Conservation (phyloP, 148 eudicot genomes). For the Silene latifolia region DNA sequence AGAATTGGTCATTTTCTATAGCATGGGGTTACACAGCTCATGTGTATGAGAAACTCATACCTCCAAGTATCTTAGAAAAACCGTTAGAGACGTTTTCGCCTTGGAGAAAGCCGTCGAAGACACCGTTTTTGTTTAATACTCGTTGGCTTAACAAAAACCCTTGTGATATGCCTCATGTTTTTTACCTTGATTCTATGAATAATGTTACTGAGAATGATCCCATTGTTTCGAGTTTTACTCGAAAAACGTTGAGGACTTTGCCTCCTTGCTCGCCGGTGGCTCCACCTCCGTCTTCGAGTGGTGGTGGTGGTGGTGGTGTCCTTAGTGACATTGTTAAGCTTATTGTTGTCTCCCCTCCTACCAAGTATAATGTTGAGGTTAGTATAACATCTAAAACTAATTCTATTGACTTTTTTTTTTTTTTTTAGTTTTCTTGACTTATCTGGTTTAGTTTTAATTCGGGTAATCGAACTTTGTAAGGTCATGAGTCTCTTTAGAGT, state of each 20-base stretch:
- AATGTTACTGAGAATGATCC: not conserved
- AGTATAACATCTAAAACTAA: constrained; percentile 2
- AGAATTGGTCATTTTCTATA: constrained; percentile 49
- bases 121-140: constrained; percentile 50
- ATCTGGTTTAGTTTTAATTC: too few relatives aligned
- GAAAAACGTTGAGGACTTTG: constrained; percentile 23
- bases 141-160: constrained; percentile 34
- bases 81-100: constrained; percentile 54
- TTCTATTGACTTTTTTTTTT: too few relatives aligned
- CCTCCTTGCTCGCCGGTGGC: constrained; percentile 22
- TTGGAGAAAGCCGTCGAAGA: constrained; percentile 35
- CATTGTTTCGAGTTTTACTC: constrained; percentile 36
- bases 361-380: constrained; percentile 31
- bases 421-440: too few relatives aligned
- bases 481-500: too few relatives aligned
- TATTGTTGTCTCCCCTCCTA: constrained; percentile 43
- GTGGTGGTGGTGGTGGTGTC: constrained; percentile 1
- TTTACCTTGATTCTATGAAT: constrained; percentile 44
- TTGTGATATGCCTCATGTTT: constrained; percentile 50
- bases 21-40: constrained; percentile 71
- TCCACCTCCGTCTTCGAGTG: not conserved
- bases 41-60: constrained; percentile 36
- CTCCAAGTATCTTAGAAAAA: constrained; percentile 40
- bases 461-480: too few relatives aligned
- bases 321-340: constrained; percentile 32